Evolutionary conservation across 1,284 basidiomycete species (phyloP).

Genomic region (Pisolithus thermaeus): DNA sequence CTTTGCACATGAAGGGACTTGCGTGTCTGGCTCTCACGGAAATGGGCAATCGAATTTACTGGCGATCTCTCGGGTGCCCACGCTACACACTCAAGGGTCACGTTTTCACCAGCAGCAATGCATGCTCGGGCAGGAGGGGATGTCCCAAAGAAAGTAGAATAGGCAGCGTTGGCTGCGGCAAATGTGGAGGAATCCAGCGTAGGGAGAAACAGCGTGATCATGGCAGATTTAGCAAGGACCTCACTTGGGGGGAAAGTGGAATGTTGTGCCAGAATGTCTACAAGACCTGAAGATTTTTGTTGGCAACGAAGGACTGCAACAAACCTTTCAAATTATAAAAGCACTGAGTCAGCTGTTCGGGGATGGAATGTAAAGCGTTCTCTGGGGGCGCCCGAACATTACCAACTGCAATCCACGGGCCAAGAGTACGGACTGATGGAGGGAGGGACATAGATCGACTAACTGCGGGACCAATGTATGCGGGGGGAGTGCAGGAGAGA

Average conservation of each 20-base stretch:
- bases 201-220: slow-evolving; percentile 83
- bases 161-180: slow-evolving; percentile 69
- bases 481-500: background rate
- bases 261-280: slow-evolving; percentile 11
- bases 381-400: slow-evolving; percentile 39
- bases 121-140: slow-evolving; percentile 93
- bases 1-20: slow-evolving; percentile 90
- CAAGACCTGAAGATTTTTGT: slow-evolving; percentile 4
- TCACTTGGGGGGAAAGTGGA: slow-evolving; percentile 1
- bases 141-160: slow-evolving; percentile 78
- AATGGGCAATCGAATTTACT: slow-evolving; percentile 21
- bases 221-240: slow-evolving; percentile 58
- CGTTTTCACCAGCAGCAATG: slow-evolving; percentile 61
- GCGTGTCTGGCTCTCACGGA: slow-evolving; percentile 32
- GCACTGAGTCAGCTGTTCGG: slow-evolving; percentile 60
- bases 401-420: slow-evolving; percentile 52
- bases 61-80: slow-evolving; percentile 33
- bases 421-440: slow-evolving; percentile 23
- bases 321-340: slow-evolving; percentile 55
- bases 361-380: slow-evolving; percentile 32
- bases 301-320: slow-evolving; percentile 3
- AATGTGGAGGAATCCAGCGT: slow-evolving; percentile 69
- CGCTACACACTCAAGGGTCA: slow-evolving; percentile 77
- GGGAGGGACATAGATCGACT: background rate
- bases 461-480: background rate